Evolutionary conservation across 2,329 filamentous ascomycete species (phyloP), one percentile per base, ranked within the genome.

Genomic region (Aspergillus pseudonomiae): DNA sequence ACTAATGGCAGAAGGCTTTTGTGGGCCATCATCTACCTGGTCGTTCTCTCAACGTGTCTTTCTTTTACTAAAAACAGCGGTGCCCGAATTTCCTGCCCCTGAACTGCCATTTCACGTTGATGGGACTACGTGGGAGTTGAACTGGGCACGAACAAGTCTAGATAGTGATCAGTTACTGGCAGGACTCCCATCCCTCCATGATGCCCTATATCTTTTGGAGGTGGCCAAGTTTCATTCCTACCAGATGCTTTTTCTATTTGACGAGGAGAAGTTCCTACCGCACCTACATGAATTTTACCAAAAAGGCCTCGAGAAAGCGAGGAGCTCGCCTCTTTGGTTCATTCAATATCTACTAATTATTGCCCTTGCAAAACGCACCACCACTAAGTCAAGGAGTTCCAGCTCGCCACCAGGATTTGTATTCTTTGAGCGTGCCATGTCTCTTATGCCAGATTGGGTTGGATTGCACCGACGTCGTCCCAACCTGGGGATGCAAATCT

Each of bases 21-120:
- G 63, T 26, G 63, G 63, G 6, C 63, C 63, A 41, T 64, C 63
- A 14, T 64, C 63, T 2, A 59, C 63, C 11, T 64, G 63, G 63
- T 50, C 59, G 4, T 64, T 64, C 19, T 64, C 59, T 34, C 63
- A 64, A 43, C 54, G 59, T 14, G 56, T 62, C n/a, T 64, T 64
- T n/a, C 45, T 64, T 16, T 32, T 55, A 2, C 21, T 64, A 9
- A 64, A 64, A 56, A 34, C 34, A 12, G 63, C 34, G 3, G 28
- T 64, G 30, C 63, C 59, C 9, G 55, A 59, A 7, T 64, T 60
- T 24, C 59, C 59, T 16, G 57, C 59, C 9, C 59, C 63, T 55
- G 56, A 59, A 24, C 19, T 64, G 32, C 63, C 63, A 11, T 64
- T 62, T 19, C 59, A 64, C 16, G 48, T 62, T 19, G 63, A 64